A percentile compares a stretch with the other conserved stretches of the same genome.
Conservation (phyloP, 2,329 filamentous ascomycete species). For the Myriosclerotinia scirpicola region DNA sequence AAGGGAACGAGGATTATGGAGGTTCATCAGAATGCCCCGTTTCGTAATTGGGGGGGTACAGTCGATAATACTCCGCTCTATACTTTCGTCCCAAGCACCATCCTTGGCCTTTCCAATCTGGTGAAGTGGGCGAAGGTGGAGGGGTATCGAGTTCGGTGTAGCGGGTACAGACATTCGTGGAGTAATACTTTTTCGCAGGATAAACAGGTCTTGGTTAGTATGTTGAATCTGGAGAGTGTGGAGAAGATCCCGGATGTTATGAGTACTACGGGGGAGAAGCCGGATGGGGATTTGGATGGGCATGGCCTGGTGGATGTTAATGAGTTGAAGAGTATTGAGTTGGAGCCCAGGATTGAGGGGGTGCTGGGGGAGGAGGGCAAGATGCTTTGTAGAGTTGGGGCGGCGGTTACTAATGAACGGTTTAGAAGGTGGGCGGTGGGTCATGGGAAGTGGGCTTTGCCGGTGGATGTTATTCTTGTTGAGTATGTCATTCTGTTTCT, state of each 20-base stretch:
- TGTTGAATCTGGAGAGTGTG: conserved; percentile 44
- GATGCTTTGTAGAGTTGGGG: conserved; percentile 45
- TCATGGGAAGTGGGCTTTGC: conserved; percentile 45
- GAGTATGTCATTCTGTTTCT: conserved; percentile 37
- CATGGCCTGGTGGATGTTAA: conserved; percentile 5
- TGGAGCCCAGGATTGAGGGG: conserved; percentile 15
- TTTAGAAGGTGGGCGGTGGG: conserved; percentile 48
- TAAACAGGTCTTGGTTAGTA: conserved; percentile 46
- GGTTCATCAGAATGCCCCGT: conserved; percentile 41
- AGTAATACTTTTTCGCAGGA: conserved; percentile 45
- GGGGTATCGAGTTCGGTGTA: conserved; percentile 44
- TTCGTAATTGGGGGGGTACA: conserved; percentile 46
- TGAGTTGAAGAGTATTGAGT: conserved; percentile 23
- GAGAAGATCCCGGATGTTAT: conserved; percentile 44
- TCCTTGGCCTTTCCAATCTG: conserved; percentile 45
- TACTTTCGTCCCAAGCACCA: conserved; percentile 46
- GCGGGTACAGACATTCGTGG: conserved; percentile 49
- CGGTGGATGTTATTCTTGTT: conserved; percentile 50
- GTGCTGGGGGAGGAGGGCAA: conserved; percentile 31
- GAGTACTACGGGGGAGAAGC: conserved; percentile 31
- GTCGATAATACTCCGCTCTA: conserved; percentile 44
- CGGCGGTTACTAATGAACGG: conserved; percentile 48
- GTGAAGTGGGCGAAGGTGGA: conserved; percentile 43
- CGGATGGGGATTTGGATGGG: neutral
- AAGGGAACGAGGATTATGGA: conserved; percentile 40